A percentile compares a stretch with the other conserved stretches of the same genome.
Evolutionary conservation across 192 early-diverging fungal genomes (phyloP).

Genomic region (Entomortierella chlamydospora): DNA sequence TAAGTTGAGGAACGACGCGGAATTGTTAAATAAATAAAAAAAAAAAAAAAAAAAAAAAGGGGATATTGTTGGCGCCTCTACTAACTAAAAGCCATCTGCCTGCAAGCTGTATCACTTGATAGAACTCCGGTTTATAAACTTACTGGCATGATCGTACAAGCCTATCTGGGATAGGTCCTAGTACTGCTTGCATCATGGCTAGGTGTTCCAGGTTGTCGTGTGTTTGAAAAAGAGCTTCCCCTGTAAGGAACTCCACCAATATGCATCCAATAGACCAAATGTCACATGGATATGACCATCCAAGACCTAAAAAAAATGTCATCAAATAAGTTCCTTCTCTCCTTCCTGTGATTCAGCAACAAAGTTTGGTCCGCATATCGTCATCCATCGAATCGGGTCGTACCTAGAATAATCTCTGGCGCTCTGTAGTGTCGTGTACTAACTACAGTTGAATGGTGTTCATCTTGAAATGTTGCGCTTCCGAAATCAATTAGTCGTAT

Average conservation of each 20-base stretch:
- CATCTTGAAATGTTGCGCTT: slow-evolving; percentile 91
- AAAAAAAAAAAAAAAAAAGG: no score
- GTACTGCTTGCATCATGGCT: slow-evolving; percentile 94
- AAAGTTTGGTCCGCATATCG: background rate
- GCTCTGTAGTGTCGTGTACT: slow-evolving; percentile 97
- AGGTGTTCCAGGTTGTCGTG: slow-evolving; percentile 97
- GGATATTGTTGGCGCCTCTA: no score
- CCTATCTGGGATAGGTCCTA: slow-evolving; percentile 82
- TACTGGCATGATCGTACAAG: slow-evolving; percentile 67
- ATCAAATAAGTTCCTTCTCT: background rate
- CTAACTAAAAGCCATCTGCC: no score
- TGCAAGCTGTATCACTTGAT: no score
- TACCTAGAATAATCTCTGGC: slow-evolving; percentile 94
- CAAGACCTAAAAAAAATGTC: slow-evolving; percentile 59
- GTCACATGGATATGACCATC: slow-evolving; percentile 98
- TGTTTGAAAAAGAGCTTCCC: slow-evolving; percentile 96
- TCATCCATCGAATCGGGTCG: background rate
- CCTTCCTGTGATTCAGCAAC: background rate
- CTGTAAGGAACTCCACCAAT: slow-evolving; percentile 94
- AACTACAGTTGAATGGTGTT: slow-evolving; percentile 94
- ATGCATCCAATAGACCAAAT: slow-evolving; percentile 99
- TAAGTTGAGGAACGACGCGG: slow-evolving; percentile 17
- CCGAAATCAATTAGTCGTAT: slow-evolving; percentile 98
- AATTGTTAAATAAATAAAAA: background rate
- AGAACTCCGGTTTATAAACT: background rate